Evolutionary conservation across 306 rosid genomes (phyloP).

Genomic region (Purshia tridentata): DNA sequence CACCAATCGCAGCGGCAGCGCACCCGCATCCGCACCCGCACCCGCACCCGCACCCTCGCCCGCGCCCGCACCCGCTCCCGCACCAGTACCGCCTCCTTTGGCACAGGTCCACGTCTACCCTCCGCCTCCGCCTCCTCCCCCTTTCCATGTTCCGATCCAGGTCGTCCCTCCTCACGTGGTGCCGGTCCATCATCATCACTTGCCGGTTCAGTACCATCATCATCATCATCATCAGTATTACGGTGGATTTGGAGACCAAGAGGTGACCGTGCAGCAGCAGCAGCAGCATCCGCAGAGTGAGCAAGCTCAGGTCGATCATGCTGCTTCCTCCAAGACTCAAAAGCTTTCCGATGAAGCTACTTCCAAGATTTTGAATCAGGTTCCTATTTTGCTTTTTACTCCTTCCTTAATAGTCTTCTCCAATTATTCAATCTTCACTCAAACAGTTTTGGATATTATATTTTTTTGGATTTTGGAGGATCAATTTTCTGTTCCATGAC

Average conservation of each 20-base stretch:
- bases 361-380: conserved; percentile 87
- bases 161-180: conserved; percentile 31
- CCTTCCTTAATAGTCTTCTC: background rate
- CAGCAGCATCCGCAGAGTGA: conserved; percentile 31
- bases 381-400: conserved; percentile 1
- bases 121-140: conserved; percentile 44
- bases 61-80: conserved; percentile 35
- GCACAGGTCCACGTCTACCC: conserved; percentile 46
- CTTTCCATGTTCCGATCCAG: conserved; percentile 60
- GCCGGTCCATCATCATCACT: conserved; percentile 38
- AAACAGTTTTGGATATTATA: background rate
- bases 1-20: conserved; percentile 35
- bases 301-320: conserved; percentile 44
- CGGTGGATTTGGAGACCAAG: conserved; percentile 40
- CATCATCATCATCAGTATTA: conserved; percentile 45
- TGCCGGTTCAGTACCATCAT: conserved; percentile 54
- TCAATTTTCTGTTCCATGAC: too few species aligned
- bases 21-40: conserved; percentile 47
- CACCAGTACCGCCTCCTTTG: conserved; percentile 46
- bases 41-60: conserved; percentile 48
- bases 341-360: conserved; percentile 68
- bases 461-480: too few species aligned
- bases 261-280: conserved; percentile 17
- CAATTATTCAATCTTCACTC: background rate
- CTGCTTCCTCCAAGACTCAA: conserved; percentile 38